These are phyloP conservation scores for Lophium mytilinum DNA, from an alignment of 495 filamentous ascomycete genomes.

Conservation along the genomic window DNA sequence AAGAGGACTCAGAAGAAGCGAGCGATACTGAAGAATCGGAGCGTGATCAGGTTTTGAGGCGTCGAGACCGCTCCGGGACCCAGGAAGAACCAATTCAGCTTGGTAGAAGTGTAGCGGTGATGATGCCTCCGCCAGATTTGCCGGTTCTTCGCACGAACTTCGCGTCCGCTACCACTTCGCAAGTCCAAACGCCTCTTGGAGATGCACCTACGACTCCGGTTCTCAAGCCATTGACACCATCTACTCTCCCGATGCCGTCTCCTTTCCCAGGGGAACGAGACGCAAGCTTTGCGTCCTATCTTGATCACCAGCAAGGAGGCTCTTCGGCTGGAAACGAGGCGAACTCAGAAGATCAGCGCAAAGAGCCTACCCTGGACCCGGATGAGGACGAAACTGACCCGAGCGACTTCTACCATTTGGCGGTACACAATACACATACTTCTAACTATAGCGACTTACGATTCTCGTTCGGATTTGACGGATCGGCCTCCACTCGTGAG, in stretches of 20 bases:
- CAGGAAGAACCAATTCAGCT: not conserved
- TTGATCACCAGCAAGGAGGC: slow-evolving; percentile 2
- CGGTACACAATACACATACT: slow-evolving; percentile 14
- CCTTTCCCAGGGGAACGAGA: slow-evolving; percentile 28
- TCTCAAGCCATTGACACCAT: slow-evolving; percentile 15
- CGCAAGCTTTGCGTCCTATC: slow-evolving; percentile 7
- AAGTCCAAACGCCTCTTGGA: slow-evolving; percentile 14
- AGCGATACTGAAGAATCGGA: too few species aligned
- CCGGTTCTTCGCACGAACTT: slow-evolving; percentile 23
- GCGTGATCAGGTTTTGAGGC: not conserved
- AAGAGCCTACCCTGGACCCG: too few species aligned
- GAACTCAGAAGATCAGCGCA: too few species aligned
- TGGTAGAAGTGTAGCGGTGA: not conserved
- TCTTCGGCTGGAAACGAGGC: too few species aligned
- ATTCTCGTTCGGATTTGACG: slow-evolving; percentile 23
- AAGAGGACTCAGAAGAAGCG: not conserved
- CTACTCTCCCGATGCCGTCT: slow-evolving; percentile 27
- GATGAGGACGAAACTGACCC: too few species aligned
- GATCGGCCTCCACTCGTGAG: slow-evolving; percentile 6
- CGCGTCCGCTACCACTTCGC: not conserved
- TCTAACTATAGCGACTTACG: slow-evolving; percentile 21
- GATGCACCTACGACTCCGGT: slow-evolving; percentile 16
- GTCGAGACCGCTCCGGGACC: not conserved
- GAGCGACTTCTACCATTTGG: too few species aligned
- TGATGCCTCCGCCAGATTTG: slow-evolving; percentile 27